A percentile compares a stretch with the other conserved stretches of the same genome.
phyloP scores from a whole-genome alignment of 2,329 filamentous ascomycete species.

The Macrophomina tecta region DNA sequence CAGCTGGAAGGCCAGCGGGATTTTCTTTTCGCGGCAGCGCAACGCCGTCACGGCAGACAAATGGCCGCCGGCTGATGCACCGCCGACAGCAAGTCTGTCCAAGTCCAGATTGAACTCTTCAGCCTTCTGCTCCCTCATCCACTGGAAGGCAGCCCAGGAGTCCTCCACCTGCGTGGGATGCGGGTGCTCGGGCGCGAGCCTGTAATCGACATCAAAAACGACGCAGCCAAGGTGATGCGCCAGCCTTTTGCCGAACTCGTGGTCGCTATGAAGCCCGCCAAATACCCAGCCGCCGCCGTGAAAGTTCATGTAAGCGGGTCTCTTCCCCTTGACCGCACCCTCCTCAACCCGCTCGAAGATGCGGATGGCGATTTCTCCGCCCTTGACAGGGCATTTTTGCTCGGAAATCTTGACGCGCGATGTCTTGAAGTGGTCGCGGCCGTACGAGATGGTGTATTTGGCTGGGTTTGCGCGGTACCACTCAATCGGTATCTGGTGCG shows the following conservation, averaged over 20 bases:
- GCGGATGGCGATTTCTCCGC: conserved; percentile 21
- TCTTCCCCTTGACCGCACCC: background rate
- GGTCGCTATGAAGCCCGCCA: conserved; percentile 45
- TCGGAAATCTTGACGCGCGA: conserved; percentile 18
- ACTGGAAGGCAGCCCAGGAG: conserved; percentile 41
- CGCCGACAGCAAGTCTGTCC: conserved; percentile 41
- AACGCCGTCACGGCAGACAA: conserved; percentile 47
- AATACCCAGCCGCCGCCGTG: conserved; percentile 49
- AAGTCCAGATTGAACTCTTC: conserved; percentile 16
- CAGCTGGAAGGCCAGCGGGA: conserved; percentile 46
- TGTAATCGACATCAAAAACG: conserved; percentile 45
- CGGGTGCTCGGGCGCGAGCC: conserved; percentile 41
- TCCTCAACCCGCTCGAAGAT: conserved; percentile 24
- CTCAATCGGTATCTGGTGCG: conserved; percentile 22
- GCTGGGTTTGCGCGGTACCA: conserved; percentile 24
- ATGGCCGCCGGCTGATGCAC: conserved; percentile 49
- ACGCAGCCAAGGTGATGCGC: conserved; percentile 30
- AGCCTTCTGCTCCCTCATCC: conserved; percentile 31
- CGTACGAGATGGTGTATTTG: conserved; percentile 26
- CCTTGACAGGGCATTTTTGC: conserved; percentile 22
- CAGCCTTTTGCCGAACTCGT: conserved; percentile 40
- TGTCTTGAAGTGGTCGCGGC: conserved; percentile 20
- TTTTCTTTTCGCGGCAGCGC: conserved; percentile 45
- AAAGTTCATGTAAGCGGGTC: conserved; percentile 36
- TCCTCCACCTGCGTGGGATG: conserved; percentile 45